phyloP scores from a whole-genome alignment of 1,284 basidiomycete genomes.

The Pterulicium gracile region DNA sequence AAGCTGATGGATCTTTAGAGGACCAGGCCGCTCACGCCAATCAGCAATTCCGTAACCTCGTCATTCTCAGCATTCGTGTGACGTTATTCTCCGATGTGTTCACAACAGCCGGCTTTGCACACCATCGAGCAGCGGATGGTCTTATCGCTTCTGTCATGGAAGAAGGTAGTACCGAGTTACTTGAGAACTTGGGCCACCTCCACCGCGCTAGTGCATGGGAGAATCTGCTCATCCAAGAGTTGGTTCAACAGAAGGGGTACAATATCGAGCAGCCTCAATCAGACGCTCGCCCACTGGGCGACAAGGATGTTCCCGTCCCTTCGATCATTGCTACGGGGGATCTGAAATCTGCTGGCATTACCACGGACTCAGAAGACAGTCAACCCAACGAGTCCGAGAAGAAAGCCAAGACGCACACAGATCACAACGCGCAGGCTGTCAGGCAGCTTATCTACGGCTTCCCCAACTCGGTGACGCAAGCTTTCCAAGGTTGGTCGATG shows the following conservation, averaged over 20 bases:
- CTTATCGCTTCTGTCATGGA: slow-evolving; percentile 71
- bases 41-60: slow-evolving; percentile 62
- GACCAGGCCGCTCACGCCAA: slow-evolving; percentile 48
- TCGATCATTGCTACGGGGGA: not conserved
- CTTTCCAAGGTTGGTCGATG: slow-evolving; percentile 71
- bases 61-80: slow-evolving; percentile 69
- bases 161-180: slow-evolving; percentile 49
- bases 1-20: slow-evolving; percentile 17
- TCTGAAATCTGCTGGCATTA: slow-evolving; percentile 1
- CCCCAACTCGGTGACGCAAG: slow-evolving; percentile 69
- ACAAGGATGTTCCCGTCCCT: not conserved
- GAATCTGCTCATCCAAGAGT: slow-evolving; percentile 67
- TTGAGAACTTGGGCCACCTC: slow-evolving; percentile 70
- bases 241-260: slow-evolving; percentile 37
- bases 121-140: slow-evolving; percentile 66
- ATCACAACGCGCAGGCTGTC: slow-evolving; percentile 67
- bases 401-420: slow-evolving; percentile 19
- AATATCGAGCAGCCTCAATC: slow-evolving; percentile 12
- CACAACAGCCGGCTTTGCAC: slow-evolving; percentile 77
- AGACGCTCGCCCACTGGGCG: not conserved
- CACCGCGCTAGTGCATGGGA: slow-evolving; percentile 86
- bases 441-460: slow-evolving; percentile 77
- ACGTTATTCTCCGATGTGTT: slow-evolving; percentile 86
- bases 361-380: not conserved
- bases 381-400: not conserved